These are phyloP conservation scores for Alopecurus myosuroides DNA, from an alignment of 176 grass and related monocot species.

Conservation along the genomic window DNA sequence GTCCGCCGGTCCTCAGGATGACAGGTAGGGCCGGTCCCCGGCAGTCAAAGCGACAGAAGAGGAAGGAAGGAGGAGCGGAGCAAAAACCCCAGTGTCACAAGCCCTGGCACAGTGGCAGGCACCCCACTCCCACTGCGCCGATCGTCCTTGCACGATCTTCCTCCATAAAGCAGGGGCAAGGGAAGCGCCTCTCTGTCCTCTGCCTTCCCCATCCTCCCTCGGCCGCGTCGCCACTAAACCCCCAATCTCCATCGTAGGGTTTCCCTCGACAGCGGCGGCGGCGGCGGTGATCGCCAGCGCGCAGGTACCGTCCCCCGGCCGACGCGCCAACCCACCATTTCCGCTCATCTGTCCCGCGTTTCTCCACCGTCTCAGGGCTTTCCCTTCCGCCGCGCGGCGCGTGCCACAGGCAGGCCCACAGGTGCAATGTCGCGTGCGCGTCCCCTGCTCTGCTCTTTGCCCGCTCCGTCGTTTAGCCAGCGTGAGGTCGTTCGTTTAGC, in stretches of 20 bases:
- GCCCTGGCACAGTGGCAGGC: not conserved
- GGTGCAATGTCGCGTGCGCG: not conserved
- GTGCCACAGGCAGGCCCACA: not conserved
- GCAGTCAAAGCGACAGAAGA: not conserved
- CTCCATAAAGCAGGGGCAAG: not conserved
- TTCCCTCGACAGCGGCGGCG: not conserved
- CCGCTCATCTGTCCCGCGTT: not conserved
- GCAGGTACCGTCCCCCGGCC: not conserved
- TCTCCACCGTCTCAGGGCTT: not conserved
- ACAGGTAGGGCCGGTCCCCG: not conserved
- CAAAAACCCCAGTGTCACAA: not conserved
- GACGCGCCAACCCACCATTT: not conserved
- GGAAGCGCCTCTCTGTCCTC: not conserved
- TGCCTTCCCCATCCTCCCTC: not conserved
- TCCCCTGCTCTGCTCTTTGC: no score
- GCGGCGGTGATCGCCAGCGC: not conserved
- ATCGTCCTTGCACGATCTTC: not conserved
- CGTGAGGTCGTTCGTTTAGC: not conserved
- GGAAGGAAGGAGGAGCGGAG: not conserved
- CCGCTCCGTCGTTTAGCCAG: no score
- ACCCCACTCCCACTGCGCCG: not conserved
- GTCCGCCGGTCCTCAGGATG: no score
- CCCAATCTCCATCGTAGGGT: constrained; percentile 12
- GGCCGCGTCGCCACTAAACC: not conserved
- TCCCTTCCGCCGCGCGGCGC: not conserved